Conservation (phyloP, 352 stramenopile genomes). For the Globisporangium emineosum region DNA sequence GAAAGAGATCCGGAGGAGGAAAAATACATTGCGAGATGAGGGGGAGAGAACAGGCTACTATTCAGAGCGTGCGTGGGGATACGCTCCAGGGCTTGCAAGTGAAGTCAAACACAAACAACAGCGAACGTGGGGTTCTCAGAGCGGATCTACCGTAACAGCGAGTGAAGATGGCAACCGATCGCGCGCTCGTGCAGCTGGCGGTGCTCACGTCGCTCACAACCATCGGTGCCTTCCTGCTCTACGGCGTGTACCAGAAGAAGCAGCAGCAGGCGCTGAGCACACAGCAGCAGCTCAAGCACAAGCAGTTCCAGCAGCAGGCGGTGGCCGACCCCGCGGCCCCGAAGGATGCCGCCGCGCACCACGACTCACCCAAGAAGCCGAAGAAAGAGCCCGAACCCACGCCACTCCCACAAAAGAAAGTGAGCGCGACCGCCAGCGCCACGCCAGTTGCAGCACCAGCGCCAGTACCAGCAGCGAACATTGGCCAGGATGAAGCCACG, state of each 20-base stretch:
- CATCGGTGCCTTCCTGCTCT: conserved; percentile 58
- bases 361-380: conserved; percentile 27
- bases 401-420: conserved; percentile 28
- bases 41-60: neutral
- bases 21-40: neutral
- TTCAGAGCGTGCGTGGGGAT: conserved; percentile 9
- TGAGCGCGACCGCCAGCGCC: conserved; percentile 7
- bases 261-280: conserved; percentile 26
- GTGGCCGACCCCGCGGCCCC: conserved; percentile 20
- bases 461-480: conserved; percentile 19
- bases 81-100: neutral
- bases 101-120: too few relatives aligned
- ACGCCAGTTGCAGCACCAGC: conserved; percentile 2
- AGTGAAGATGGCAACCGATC: conserved; percentile 31
- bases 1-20: neutral
- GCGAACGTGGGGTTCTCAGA: conserved; percentile 8
- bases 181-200: conserved; percentile 58
- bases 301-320: conserved; percentile 24
- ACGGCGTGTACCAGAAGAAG: conserved; percentile 45
- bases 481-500: conserved; percentile 63
- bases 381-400: conserved; percentile 24
- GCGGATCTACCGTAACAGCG: conserved; percentile 9
- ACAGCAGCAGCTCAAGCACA: conserved; percentile 3
- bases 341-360: conserved; percentile 18
- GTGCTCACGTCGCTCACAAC: conserved; percentile 70